Conservation (phyloP, 805 yeast species). For the Komagataella pseudopastoris region DNA sequence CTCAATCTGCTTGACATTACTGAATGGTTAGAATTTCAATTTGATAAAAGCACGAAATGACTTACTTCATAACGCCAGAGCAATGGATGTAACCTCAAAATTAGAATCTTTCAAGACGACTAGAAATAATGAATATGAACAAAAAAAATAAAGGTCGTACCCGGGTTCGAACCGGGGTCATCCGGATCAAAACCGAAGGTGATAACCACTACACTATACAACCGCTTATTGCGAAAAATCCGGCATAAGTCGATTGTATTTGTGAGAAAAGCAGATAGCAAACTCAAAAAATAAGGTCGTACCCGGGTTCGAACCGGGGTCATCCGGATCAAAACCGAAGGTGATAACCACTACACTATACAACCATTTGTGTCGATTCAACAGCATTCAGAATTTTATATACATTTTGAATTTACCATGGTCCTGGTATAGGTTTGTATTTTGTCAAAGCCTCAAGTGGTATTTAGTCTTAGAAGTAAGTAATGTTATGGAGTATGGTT, state of each 20-base stretch:
- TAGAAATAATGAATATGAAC: not conserved
- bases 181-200: slow-evolving; percentile 71
- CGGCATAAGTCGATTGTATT: not conserved
- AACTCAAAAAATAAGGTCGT: slow-evolving; percentile 34
- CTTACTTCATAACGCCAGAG: not conserved
- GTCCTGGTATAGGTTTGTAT: too few relatives aligned
- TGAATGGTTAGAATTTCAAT: not conserved
- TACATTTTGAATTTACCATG: too few relatives aligned
- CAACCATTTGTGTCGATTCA: slow-evolving; percentile 11
- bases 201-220: slow-evolving; percentile 71
- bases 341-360: slow-evolving; percentile 77
- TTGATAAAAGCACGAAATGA: not conserved
- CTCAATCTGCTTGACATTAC: slow-evolving; percentile 26
- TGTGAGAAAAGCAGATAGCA: too few relatives aligned
- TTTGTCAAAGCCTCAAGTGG: too few relatives aligned
- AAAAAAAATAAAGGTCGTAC: slow-evolving; percentile 41
- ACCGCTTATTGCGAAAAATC: slow-evolving; percentile 8
- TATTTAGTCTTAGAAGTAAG: too few relatives aligned
- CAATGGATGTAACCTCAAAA: not conserved
- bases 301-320: slow-evolving; percentile 84
- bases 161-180: slow-evolving; percentile 83
- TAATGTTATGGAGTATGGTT: too few relatives aligned
- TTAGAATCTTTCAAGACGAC: not conserved
- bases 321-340: slow-evolving; percentile 69
- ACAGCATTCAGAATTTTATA: too few relatives aligned